Evolutionary conservation across 202 grass and related monocot genomes (phyloP).

Genomic region (Brachypodium distachyon): DNA sequence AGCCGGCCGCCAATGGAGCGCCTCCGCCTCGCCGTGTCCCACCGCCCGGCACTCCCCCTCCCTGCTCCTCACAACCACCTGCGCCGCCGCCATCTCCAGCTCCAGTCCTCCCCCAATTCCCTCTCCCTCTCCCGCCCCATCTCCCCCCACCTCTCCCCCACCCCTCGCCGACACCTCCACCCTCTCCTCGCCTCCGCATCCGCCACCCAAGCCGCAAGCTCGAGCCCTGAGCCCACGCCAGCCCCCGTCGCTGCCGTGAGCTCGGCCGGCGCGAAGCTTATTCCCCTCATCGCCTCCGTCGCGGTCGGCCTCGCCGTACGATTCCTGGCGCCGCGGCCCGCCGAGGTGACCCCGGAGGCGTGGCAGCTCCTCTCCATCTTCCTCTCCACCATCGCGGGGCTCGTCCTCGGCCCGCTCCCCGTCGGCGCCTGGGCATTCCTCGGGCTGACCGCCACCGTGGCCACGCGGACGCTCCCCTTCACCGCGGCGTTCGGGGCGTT

Average conservation of each 20-base stretch:
- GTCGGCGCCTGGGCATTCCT: conserved; percentile 92
- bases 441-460: conserved; percentile 62
- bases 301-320: conserved; percentile 60
- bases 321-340: conserved; percentile 59
- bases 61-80: neutral
- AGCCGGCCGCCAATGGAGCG: conserved; percentile 28
- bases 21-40: conserved; percentile 33
- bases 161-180: conserved; percentile 18
- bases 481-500: conserved; percentile 62
- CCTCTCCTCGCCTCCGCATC: conserved; percentile 14
- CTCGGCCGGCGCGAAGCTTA: conserved; percentile 23
- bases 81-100: conserved; percentile 10
- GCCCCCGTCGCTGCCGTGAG: neutral
- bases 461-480: conserved; percentile 74
- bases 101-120: conserved; percentile 1
- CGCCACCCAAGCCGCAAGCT: neutral
- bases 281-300: conserved; percentile 53
- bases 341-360: conserved; percentile 63
- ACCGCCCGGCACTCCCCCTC: conserved; percentile 17
- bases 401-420: conserved; percentile 74
- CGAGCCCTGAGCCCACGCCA: neutral
- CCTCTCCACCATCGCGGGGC: conserved; percentile 70
- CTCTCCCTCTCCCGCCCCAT: conserved; percentile 19
- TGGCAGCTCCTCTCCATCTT: conserved; percentile 98
- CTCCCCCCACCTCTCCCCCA: conserved; percentile 2